Percentiles rank a stretch among this genome's conserved stretches.
Conservation (phyloP, 805 yeast species). For the Wickerhamomyces sydowiorum region DNA sequence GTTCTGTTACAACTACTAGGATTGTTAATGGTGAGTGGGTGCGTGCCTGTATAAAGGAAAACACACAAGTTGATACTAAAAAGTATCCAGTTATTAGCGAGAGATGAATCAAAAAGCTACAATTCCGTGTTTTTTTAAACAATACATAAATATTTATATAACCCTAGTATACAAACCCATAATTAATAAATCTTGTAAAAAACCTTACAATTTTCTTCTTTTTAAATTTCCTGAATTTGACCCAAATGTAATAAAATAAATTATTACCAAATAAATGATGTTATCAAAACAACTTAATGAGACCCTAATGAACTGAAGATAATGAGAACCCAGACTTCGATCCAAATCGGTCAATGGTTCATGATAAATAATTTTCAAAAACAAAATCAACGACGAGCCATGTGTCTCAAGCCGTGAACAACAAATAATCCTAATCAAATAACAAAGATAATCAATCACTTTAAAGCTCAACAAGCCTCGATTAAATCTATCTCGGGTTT, state of each 20-base stretch:
- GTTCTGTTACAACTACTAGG: constrained; percentile 20
- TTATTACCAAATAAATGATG: too few relatives aligned
- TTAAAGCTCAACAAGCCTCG: too few relatives aligned
- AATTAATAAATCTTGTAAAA: background rate
- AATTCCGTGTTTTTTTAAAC: background rate
- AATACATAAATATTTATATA: background rate
- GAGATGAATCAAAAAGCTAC: background rate
- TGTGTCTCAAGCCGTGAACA: constrained; percentile 13
- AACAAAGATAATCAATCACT: background rate
- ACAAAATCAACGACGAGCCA: constrained; percentile 13
- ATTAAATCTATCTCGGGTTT: background rate
- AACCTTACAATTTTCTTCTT: too few relatives aligned
- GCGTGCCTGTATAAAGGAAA: constrained; percentile 25
- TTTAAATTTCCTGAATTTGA: background rate
- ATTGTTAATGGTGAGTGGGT: constrained; percentile 35
- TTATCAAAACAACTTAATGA: too few relatives aligned
- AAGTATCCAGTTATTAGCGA: constrained; percentile 16
- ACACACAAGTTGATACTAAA: constrained; percentile 26
- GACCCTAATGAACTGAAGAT: background rate
- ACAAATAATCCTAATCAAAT: constrained; percentile 2
- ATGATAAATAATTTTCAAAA: too few relatives aligned
- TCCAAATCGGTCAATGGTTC: too few relatives aligned
- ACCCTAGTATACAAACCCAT: too few relatives aligned
- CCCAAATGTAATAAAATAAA: background rate
- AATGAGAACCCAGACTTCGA: background rate